Evolutionary conservation across 176 grass and related monocot species (phyloP).

Genomic region (Poa pratensis): DNA sequence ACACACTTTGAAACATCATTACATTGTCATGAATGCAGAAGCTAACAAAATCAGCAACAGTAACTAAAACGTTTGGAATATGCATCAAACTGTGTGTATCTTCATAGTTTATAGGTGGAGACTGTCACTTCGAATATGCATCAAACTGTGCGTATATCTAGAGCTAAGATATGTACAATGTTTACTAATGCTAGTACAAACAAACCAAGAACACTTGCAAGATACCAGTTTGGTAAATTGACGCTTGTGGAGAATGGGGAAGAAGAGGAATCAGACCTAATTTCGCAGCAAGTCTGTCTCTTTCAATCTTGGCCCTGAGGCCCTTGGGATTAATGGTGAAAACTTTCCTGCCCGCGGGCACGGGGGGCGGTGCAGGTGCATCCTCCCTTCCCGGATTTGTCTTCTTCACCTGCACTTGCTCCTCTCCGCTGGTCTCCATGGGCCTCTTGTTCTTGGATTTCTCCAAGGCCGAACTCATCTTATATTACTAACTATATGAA

Average conservation of each 20-base stretch:
- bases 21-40: background rate
- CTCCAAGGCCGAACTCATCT: background rate
- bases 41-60: background rate
- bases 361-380: background rate
- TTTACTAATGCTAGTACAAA: background rate
- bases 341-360: background rate
- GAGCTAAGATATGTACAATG: too few species aligned
- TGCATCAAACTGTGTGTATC: background rate
- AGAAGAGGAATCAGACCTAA: background rate
- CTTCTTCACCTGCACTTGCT: background rate
- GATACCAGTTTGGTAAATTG: background rate
- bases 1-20: background rate
- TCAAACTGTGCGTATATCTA: background rate
- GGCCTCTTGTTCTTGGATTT: slow-evolving; percentile 21
- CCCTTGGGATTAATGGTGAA: background rate
- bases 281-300: background rate
- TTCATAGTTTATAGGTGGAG: too few species aligned
- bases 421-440: background rate
- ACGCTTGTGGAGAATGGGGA: background rate
- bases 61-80: slow-evolving; percentile 5
- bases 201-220: background rate
- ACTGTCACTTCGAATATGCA: background rate
- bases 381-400: background rate
- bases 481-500: too few species aligned
- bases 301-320: background rate